Percentiles rank a stretch among this genome's conserved stretches.
Evolutionary conservation across 2,329 filamentous ascomycete species (phyloP).

Genomic region (Chrysosporium keratinophilum): DNA sequence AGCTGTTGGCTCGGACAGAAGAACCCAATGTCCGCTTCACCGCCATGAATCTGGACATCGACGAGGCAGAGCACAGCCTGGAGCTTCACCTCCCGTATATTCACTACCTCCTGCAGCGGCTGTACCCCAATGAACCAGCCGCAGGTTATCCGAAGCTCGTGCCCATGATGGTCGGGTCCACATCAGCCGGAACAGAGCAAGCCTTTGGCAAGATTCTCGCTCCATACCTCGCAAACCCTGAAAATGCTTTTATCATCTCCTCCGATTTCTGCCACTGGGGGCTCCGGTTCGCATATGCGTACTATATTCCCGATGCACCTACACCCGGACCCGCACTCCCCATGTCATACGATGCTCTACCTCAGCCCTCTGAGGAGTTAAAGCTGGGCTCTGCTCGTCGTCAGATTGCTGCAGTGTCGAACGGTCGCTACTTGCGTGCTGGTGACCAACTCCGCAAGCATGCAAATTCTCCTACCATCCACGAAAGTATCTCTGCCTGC

Average conservation of each 20-base stretch:
- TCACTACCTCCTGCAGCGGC: constrained; percentile 60
- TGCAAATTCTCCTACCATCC: constrained; percentile 46
- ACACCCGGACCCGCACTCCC: constrained; percentile 29
- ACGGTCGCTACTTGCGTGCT: constrained; percentile 23
- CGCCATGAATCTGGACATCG: constrained; percentile 53
- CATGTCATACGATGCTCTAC: constrained; percentile 34
- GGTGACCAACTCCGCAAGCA: constrained; percentile 26
- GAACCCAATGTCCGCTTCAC: constrained; percentile 31
- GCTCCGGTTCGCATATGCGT: constrained; percentile 67
- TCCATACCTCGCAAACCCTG: constrained; percentile 62
- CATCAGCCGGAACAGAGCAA: constrained; percentile 55
- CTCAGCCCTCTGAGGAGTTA: constrained; percentile 28
- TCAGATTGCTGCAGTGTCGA: constrained; percentile 24
- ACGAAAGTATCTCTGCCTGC: constrained; percentile 72
- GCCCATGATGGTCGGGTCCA: constrained; percentile 76
- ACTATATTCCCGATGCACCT: constrained; percentile 52
- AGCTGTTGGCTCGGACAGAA: constrained; percentile 26
- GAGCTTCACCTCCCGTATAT: constrained; percentile 97
- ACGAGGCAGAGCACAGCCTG: constrained; percentile 80
- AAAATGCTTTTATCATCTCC: constrained; percentile 74
- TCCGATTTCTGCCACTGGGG: constrained; percentile 99
- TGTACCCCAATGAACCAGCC: constrained; percentile 38
- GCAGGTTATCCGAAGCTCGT: constrained; percentile 62
- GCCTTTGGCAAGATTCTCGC: constrained; percentile 60
- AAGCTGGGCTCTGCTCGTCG: constrained; percentile 22